These are phyloP conservation scores for Colletotrichum euphorbiae DNA, from an alignment of 2,329 filamentous ascomycete species.

Conservation along the genomic window DNA sequence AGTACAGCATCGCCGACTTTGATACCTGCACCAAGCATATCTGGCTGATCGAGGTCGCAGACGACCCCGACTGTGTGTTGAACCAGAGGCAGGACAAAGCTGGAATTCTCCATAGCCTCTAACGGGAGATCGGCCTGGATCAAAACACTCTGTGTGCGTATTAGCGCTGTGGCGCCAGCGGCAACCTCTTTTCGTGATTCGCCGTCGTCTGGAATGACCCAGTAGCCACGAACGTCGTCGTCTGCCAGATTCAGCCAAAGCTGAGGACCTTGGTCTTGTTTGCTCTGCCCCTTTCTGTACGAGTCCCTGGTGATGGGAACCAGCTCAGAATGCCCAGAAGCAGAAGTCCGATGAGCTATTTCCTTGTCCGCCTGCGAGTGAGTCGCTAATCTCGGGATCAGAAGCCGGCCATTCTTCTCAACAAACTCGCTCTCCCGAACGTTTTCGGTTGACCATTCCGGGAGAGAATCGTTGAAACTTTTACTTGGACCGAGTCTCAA, in stretches of 20 bases:
- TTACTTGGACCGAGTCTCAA: too few relatives aligned
- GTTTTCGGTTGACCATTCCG: neutral
- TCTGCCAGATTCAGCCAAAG: neutral
- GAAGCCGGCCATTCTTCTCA: neutral
- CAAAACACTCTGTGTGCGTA: neutral
- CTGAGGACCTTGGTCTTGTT: neutral
- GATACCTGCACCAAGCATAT: neutral
- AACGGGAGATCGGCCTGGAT: neutral
- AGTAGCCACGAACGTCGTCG: neutral
- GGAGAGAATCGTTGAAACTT: too few relatives aligned
- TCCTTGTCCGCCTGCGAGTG: neutral
- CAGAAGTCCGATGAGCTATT: neutral
- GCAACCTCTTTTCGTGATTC: neutral
- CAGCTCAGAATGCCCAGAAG: neutral
- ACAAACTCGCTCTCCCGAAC: slow-evolving; percentile 2
- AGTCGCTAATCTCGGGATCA: neutral
- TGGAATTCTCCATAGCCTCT: neutral
- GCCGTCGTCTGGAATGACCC: neutral
- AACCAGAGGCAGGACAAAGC: neutral
- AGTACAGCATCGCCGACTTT: too few relatives aligned
- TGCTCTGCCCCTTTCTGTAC: neutral
- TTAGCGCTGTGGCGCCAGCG: neutral
- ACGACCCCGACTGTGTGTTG: neutral
- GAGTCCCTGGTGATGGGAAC: too few relatives aligned
- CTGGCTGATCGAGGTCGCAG: neutral